phyloP scores from a whole-genome alignment of 345 rosid species.

The Sonneratia caseolaris region DNA sequence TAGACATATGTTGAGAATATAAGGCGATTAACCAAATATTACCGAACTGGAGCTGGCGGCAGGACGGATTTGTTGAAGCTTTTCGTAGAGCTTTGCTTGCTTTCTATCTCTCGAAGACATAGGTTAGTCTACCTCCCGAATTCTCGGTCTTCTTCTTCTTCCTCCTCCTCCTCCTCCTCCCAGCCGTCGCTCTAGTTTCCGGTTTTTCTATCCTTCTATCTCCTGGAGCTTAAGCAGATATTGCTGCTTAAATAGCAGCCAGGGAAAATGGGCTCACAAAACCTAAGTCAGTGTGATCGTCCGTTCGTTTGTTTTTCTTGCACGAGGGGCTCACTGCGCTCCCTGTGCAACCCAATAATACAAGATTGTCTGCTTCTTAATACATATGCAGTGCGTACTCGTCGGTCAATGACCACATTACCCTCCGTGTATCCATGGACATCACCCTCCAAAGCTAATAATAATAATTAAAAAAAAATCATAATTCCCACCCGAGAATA shows the following conservation, averaged over 20 bases:
- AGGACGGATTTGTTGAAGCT: constrained; percentile 33
- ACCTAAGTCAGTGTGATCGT: constrained; percentile 8
- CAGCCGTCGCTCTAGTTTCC: background rate
- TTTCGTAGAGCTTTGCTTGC: constrained; percentile 24
- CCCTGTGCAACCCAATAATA: constrained; percentile 5
- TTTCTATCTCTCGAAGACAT: constrained; percentile 32
- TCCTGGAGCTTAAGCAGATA: background rate
- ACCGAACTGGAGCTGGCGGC: constrained; percentile 43
- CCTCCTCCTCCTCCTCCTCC: background rate
- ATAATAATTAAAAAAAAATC: too few relatives aligned
- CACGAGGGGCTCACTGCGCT: constrained; percentile 9
- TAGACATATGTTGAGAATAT: background rate
- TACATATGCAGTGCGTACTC: background rate
- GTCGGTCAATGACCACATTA: background rate
- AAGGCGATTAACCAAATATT: constrained; percentile 4
- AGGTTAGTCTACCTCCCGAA: background rate
- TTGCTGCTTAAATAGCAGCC: constrained; percentile 2
- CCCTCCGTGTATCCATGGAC: background rate
- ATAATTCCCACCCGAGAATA: too few relatives aligned
- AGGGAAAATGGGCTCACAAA: constrained; percentile 1
- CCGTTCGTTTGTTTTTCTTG: constrained; percentile 11
- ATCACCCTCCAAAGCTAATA: too few relatives aligned
- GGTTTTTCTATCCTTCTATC: background rate
- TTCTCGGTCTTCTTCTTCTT: background rate
- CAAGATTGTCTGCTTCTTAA: background rate